A percentile compares a stretch with the other conserved stretches of the same genome.
Evolutionary conservation across 2,329 filamentous ascomycete species (phyloP).

Genomic region (Xylaria multiplex): DNA sequence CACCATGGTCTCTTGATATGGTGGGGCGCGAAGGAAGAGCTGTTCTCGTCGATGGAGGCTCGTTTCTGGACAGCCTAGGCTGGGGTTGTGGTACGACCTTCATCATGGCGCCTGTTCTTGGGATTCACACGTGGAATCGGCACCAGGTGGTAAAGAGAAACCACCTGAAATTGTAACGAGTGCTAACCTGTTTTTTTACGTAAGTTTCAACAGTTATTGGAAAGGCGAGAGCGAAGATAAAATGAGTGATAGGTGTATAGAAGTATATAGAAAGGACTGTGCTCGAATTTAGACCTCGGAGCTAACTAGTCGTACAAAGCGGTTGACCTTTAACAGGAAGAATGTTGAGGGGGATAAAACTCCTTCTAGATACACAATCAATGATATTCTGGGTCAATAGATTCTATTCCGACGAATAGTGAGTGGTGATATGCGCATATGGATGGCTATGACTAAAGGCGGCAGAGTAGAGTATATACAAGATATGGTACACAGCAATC

Average conservation of each 20-base stretch:
- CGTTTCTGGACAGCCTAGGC: conserved; percentile 39
- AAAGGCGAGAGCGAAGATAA: neutral
- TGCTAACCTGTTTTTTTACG: conserved; percentile 13
- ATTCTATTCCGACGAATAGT: neutral
- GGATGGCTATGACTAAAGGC: neutral
- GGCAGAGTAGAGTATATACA: neutral
- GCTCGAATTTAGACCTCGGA: conserved; percentile 23
- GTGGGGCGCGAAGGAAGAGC: conserved; percentile 47
- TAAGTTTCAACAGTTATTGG: conserved; percentile 15
- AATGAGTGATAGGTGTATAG: neutral
- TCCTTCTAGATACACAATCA: neutral
- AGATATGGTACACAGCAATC: neutral
- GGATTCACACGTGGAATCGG: conserved; percentile 11
- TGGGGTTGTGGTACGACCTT: conserved; percentile 40
- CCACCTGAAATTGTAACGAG: conserved; percentile 1
- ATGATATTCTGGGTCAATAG: neutral
- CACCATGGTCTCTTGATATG: conserved; percentile 41
- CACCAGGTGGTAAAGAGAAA: neutral
- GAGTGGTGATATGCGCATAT: neutral
- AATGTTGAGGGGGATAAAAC: neutral
- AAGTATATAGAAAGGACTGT: neutral
- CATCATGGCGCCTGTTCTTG: conserved; percentile 41
- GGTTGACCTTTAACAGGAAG: neutral
- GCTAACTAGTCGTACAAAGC: conserved; percentile 13
- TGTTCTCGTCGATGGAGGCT: conserved; percentile 43